phyloP scores from a whole-genome alignment of 371 early-diverging fungal species.

The Mucor indicus region DNA sequence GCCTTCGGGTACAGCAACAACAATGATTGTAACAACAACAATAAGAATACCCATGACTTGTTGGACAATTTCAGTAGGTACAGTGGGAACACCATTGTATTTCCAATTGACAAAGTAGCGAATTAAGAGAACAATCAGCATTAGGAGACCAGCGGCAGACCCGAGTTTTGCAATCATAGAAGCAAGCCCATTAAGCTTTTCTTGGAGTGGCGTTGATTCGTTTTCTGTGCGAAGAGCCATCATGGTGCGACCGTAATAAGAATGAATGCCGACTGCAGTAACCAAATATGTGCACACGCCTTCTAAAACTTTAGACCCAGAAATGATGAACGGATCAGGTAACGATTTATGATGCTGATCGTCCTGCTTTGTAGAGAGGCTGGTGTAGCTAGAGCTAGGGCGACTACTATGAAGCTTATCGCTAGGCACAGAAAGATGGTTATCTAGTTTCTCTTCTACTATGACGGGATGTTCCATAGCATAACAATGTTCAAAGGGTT shows the following conservation, averaged over 20 bases:
- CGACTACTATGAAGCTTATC: neutral
- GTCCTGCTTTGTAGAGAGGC: too few species aligned
- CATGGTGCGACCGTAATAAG: conserved; percentile 77
- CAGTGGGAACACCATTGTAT: conserved; percentile 17
- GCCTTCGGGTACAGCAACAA: conserved; percentile 85
- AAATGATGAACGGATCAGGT: conserved; percentile 69
- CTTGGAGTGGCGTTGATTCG: conserved; percentile 75
- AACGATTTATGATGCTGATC: conserved; percentile 4
- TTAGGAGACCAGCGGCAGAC: conserved; percentile 60
- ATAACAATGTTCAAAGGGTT: conserved; percentile 31
- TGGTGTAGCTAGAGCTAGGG: neutral
- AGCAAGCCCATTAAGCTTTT: conserved; percentile 65
- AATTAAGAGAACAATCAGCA: conserved; percentile 63
- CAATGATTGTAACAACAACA: conserved; percentile 69
- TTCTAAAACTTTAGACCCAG: conserved; percentile 75
- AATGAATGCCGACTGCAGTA: conserved; percentile 67
- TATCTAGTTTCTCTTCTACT: conserved; percentile 4
- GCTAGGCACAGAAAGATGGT: conserved; percentile 10
- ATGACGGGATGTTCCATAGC: neutral
- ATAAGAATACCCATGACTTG: conserved; percentile 65
- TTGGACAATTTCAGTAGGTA: conserved; percentile 41
- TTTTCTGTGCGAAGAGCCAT: conserved; percentile 63
- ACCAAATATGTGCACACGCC: conserved; percentile 78
- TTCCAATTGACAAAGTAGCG: conserved; percentile 57
- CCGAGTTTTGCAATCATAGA: conserved; percentile 74